These are phyloP conservation scores for Hanseniaspora lindneri DNA, from an alignment of 805 yeast species.

Conservation along the genomic window DNA sequence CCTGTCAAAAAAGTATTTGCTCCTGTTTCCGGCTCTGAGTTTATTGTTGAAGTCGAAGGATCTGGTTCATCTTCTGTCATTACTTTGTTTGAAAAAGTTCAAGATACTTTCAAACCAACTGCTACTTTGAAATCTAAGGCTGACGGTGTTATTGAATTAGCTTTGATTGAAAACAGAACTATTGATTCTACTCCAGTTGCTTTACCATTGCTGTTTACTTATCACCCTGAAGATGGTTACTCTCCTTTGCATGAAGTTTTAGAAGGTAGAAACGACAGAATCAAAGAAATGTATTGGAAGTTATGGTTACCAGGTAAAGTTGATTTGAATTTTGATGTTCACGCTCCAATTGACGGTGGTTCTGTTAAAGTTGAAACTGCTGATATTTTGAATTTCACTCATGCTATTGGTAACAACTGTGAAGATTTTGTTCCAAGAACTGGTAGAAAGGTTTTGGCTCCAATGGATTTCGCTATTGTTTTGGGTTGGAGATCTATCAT, in stretches of 20 bases:
- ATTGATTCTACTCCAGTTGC: constrained; percentile 63
- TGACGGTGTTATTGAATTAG: constrained; percentile 43
- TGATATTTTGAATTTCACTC: constrained; percentile 83
- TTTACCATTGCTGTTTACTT: constrained; percentile 65
- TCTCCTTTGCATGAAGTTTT: constrained; percentile 87
- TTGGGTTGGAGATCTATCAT: constrained; percentile 97
- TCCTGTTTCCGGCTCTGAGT: constrained; percentile 44
- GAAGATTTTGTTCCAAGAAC: constrained; percentile 88
- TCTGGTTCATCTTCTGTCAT: constrained; percentile 46
- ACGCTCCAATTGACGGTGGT: constrained; percentile 58
- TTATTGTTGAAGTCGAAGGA: constrained; percentile 50
- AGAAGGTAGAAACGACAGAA: constrained; percentile 82
- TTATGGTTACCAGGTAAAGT: constrained; percentile 77
- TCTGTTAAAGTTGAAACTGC: constrained; percentile 56
- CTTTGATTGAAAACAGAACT: constrained; percentile 79
- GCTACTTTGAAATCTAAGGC: constrained; percentile 45
- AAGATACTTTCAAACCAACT: constrained; percentile 57
- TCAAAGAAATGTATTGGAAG: constrained; percentile 94
- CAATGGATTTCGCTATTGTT: constrained; percentile 98
- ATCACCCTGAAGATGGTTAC: constrained; percentile 78
- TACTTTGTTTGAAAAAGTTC: constrained; percentile 55
- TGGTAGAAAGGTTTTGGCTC: constrained; percentile 76
- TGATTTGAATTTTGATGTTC: constrained; percentile 53
- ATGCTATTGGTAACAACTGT: constrained; percentile 92
- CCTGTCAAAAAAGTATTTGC: constrained; percentile 70